Base-by-base conservation (phyloP, 805 yeast species). In the Candida nonsorbophila region DNA sequence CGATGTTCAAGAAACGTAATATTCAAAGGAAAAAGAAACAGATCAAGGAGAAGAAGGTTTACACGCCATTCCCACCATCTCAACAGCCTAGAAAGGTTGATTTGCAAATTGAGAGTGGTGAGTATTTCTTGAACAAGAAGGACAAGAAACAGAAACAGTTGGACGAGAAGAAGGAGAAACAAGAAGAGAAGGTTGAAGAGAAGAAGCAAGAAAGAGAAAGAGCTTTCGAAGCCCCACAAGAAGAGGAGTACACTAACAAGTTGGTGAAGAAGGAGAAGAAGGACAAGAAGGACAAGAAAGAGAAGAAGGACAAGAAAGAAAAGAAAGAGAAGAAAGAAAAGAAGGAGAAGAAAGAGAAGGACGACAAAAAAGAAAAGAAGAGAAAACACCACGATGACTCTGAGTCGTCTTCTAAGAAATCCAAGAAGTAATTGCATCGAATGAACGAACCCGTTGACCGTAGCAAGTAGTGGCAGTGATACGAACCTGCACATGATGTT, bases 41-140 rank as follows among this genome's bases (percentile, higher is more conserved):
- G 49, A 74, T 62, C 45, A 73, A 67, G 45, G 79, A 73, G 58
- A 70, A 72, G 71, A 88, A 81, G 61, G 79, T 77, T 3, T 90
- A 90, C 74, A 92, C 98, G 19, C 97, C 98, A 53, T 92, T 92
- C 87, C 98, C 98, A 65, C 97, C 98, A 46, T 84, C 85, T 29
- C 98, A 85, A 62, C 75, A 77, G 43, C 98, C 97, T 51, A 82
- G 97, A 69, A 88, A 92, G 84, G 70, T 92, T 59, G 98, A 92
- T 74, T 67, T 88, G 55, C 94, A 87, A 66, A 87, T 92, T 59
- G 98, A 92, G 60, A 79, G 94, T 67, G 98, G 98, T 75, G 98
- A 92, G 59, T 92, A 86, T 63, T 92, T 92, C 76, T 69, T 92
- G 63, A 84, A 86, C 37, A 83, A 85, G 66, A 75, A 68, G 47